phyloP scores from a whole-genome alignment of 2,329 filamentous ascomycete genomes.

The Epichloe coenophiala region DNA sequence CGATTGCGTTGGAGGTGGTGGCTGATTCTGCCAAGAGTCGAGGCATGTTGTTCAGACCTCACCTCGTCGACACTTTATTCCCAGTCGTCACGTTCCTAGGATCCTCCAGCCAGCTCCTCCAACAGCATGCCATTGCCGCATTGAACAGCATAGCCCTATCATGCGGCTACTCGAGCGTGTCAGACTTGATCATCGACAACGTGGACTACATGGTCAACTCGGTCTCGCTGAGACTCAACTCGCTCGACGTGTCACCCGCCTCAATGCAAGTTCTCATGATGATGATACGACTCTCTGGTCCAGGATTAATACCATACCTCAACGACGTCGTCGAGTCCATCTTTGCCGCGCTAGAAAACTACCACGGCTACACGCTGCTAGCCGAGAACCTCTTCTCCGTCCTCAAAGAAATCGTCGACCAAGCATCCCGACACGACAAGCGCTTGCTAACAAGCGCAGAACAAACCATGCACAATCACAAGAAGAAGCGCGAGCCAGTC shows the following conservation, averaged over 20 bases:
- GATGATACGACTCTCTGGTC: conserved; percentile 83
- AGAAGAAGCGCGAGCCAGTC: conserved; percentile 21
- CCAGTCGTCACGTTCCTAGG: conserved; percentile 82
- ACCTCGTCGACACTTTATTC: conserved; percentile 84
- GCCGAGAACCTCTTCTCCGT: conserved; percentile 79
- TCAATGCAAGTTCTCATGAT: conserved; percentile 83
- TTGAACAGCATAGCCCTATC: conserved; percentile 66
- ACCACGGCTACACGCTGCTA: conserved; percentile 79
- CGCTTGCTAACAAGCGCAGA: conserved; percentile 32
- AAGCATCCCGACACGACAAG: conserved; percentile 51
- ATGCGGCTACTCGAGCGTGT: conserved; percentile 62
- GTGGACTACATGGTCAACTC: conserved; percentile 96
- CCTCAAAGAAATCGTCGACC: conserved; percentile 68
- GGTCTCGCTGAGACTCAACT: conserved; percentile 76
- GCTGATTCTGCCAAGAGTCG: conserved; percentile 61
- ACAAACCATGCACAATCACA: conserved; percentile 25
- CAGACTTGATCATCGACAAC: conserved; percentile 74
- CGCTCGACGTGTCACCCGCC: conserved; percentile 82
- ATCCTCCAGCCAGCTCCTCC: conserved; percentile 51
- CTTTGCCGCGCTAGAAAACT: conserved; percentile 86
- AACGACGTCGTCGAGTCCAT: conserved; percentile 87
- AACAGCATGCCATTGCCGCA: conserved; percentile 69
- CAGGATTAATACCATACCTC: conserved; percentile 69
- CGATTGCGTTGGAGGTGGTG: conserved; percentile 68
- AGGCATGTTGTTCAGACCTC: conserved; percentile 57